Evolutionary conservation across 208 protist genomes (phyloP).

Genomic region (Herpetomonas samuelpessoai): DNA sequence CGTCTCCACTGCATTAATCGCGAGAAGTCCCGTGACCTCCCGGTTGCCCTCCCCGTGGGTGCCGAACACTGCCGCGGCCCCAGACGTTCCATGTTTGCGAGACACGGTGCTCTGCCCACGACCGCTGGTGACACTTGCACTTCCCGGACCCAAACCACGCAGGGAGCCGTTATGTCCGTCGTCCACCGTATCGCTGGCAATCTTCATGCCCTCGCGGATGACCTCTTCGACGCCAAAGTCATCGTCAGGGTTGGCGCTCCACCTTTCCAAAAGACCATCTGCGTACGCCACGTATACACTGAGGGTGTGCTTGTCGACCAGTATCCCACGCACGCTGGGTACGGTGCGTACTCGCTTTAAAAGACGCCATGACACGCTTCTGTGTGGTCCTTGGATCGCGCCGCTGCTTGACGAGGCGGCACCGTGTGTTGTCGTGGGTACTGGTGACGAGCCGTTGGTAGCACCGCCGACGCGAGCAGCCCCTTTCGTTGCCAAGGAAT

Average conservation of each 20-base stretch:
- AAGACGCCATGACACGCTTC: conserved; percentile 14
- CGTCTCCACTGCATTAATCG: conserved; percentile 60
- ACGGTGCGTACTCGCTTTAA: conserved; percentile 58
- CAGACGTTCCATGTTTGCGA: neutral
- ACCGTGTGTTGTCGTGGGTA: no score
- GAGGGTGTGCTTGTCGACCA: conserved; percentile 43
- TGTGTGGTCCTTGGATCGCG: no score
- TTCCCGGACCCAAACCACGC: no score
- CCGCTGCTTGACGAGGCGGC: no score
- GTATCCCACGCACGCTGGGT: conserved; percentile 46
- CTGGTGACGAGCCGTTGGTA: no score
- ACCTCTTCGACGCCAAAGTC: conserved; percentile 85
- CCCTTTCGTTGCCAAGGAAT: no score
- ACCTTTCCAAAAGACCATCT: conserved; percentile 78
- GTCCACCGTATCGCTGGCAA: neutral
- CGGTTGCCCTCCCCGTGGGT: conserved; percentile 5
- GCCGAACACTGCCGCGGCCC: neutral
- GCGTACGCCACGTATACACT: conserved; percentile 80
- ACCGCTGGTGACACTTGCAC: neutral
- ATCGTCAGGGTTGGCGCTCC: conserved; percentile 82
- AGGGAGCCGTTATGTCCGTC: neutral
- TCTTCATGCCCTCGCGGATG: conserved; percentile 39
- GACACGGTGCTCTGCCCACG: neutral
- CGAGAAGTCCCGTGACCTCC: conserved; percentile 32
- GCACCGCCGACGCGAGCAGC: no score